Conservation (phyloP, 176 grass and related monocot genomes). For the Avena atlantica region DNA sequence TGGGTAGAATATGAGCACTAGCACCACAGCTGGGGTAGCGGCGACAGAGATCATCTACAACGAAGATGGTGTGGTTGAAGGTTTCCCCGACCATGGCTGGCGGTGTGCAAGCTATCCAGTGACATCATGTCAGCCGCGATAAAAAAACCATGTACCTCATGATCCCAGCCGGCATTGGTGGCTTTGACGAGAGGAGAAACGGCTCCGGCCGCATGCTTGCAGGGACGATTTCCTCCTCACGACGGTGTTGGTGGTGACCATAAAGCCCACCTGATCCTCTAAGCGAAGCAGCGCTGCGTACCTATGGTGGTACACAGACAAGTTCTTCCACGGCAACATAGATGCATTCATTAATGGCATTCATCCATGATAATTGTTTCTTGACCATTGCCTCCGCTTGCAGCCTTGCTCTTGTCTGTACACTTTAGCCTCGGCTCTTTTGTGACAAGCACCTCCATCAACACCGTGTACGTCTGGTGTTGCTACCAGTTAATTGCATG, state of each 20-base stretch:
- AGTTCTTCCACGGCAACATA: constrained; percentile 86
- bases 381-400: no score
- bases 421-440: no score
- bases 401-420: no score
- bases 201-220: constrained; percentile 58
- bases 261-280: constrained; percentile 47
- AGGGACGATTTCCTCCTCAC: constrained; percentile 68
- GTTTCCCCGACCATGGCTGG: constrained; percentile 65
- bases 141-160: constrained; percentile 56
- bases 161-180: constrained; percentile 38
- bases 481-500: no score
- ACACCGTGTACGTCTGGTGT: no score
- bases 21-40: no score
- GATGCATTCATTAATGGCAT: constrained; percentile 53
- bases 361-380: no score
- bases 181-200: constrained; percentile 47
- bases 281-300: constrained; percentile 51
- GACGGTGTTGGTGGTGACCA: constrained; percentile 55
- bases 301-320: constrained; percentile 73
- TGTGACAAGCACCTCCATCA: no score
- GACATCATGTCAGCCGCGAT: constrained; percentile 66
- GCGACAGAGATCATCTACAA: constrained; percentile 54
- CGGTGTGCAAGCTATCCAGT: constrained; percentile 65
- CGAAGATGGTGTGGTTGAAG: constrained; percentile 61
- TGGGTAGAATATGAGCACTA: no score